Conservation (phyloP, 495 filamentous ascomycete species). For the Penicillium crystallinum region DNA sequence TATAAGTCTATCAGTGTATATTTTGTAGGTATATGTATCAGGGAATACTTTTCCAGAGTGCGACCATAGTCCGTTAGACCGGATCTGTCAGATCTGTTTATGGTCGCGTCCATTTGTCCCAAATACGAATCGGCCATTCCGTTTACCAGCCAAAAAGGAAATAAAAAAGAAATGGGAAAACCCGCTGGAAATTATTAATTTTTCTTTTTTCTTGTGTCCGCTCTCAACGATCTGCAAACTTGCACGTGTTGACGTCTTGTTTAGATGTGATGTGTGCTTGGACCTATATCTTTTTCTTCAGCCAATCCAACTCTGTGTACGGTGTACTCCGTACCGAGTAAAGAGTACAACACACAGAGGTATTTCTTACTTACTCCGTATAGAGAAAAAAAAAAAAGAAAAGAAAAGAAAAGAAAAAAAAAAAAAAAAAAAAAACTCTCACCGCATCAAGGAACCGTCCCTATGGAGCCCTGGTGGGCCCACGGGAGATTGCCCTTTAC, state of each 20-base stretch:
- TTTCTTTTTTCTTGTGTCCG: background rate
- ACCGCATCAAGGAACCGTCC: conserved; percentile 25
- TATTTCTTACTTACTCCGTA: too few species aligned
- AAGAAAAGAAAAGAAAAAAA: background rate
- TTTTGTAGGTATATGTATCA: too few species aligned
- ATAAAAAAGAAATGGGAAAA: background rate
- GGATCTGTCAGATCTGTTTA: conserved; percentile 1
- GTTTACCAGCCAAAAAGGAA: background rate
- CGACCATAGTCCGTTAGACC: too few species aligned
- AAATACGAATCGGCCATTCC: conserved; percentile 12
- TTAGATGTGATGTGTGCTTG: conserved; percentile 5
- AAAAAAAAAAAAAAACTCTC: conserved; percentile 9
- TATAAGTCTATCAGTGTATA: too few species aligned
- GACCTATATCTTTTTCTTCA: background rate
- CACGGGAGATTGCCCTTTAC: conserved; percentile 30
- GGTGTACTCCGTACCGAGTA: background rate
- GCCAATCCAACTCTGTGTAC: background rate
- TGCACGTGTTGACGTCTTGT: conserved; percentile 22
- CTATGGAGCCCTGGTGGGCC: conserved; percentile 27
- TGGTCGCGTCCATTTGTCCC: background rate
- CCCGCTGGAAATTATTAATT: background rate
- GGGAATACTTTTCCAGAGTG: too few species aligned
- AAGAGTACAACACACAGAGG: background rate
- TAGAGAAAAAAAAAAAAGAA: too few species aligned
- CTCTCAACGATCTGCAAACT: conserved; percentile 26